Percentiles rank a stretch among this genome's conserved stretches.
Conservation (phyloP, 2,329 filamentous ascomycete genomes). For the Alternaria brassicae region DNA sequence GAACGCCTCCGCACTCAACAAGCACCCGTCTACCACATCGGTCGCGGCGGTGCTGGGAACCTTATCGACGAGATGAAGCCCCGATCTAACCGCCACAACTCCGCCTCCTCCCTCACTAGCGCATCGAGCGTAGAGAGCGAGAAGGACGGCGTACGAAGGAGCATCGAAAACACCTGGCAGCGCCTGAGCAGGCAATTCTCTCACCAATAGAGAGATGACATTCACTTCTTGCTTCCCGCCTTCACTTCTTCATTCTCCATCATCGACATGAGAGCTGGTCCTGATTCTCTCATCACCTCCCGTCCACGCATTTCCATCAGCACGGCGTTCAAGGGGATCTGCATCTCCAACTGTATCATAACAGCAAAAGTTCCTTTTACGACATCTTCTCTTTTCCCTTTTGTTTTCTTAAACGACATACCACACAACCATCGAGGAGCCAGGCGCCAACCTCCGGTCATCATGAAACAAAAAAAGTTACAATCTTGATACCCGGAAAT, state of each 20-base stretch:
- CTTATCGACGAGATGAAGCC: conserved; percentile 51
- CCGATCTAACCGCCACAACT: conserved; percentile 38
- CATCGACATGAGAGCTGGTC: conserved; percentile 46
- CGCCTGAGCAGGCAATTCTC: conserved; percentile 45
- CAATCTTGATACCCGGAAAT: conserved; percentile 17
- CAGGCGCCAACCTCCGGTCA: conserved; percentile 33
- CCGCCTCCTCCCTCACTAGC: conserved; percentile 33
- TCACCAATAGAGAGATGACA: conserved; percentile 27
- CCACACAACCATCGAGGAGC: conserved; percentile 47
- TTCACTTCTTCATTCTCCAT: conserved; percentile 10
- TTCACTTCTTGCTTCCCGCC: neutral
- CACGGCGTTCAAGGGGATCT: conserved; percentile 17
- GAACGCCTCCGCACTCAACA: conserved; percentile 61
- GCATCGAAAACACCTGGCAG: conserved; percentile 48
- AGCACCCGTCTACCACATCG: conserved; percentile 69
- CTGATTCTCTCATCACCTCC: conserved; percentile 46
- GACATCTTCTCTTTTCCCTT: conserved; percentile 6
- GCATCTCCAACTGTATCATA: conserved; percentile 16
- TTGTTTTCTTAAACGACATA: neutral
- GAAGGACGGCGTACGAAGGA: conserved; percentile 41
- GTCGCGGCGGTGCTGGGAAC: conserved; percentile 68
- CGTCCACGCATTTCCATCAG: conserved; percentile 18
- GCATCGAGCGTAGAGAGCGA: conserved; percentile 34
- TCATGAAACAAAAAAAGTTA: conserved; percentile 11
- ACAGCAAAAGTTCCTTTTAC: conserved; percentile 21